A percentile compares a stretch with the other conserved stretches of the same genome.
Evolutionary conservation across 148 eudicot genomes (phyloP).

Genomic region (Tetragonia tetragonoides): DNA sequence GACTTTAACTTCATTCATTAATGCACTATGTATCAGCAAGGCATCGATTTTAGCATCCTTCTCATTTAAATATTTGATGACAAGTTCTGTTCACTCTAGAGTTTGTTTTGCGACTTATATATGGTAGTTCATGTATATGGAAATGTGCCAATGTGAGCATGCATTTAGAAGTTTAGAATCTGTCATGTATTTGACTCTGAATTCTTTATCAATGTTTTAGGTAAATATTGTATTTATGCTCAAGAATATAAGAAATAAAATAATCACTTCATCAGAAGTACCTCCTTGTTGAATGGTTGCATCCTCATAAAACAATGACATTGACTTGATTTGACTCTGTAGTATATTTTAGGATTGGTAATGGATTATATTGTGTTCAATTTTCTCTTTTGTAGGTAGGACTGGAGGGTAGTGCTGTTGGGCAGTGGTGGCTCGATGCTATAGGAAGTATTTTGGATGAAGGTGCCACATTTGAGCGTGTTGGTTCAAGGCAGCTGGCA

Average conservation of each 20-base stretch:
- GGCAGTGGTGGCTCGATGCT: slow-evolving; percentile 97
- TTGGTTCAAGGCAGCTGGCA: slow-evolving; percentile 96
- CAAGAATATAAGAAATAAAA: not conserved
- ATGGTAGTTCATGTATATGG: not conserved
- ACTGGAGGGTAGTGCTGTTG: slow-evolving; percentile 92
- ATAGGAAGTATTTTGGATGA: slow-evolving; percentile 83
- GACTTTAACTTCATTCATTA: not conserved
- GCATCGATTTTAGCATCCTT: not conserved
- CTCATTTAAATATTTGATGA: not conserved
- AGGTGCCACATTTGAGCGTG: slow-evolving; percentile 81
- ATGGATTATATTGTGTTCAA: slow-evolving; percentile 1
- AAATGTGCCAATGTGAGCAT: not conserved
- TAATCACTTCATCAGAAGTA: not conserved
- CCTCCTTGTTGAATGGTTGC: not conserved
- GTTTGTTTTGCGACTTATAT: not conserved
- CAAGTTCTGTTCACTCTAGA: too few species aligned
- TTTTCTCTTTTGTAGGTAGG: slow-evolving; percentile 61
- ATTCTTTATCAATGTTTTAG: not conserved
- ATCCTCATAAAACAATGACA: not conserved
- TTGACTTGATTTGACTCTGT: not conserved
- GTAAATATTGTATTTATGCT: not conserved
- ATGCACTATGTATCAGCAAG: not conserved
- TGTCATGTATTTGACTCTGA: not conserved
- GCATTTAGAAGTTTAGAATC: not conserved
- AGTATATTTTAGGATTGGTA: not conserved